Base-by-base conservation (phyloP, 257 asterid species). In the Solanum okadae region DNA sequence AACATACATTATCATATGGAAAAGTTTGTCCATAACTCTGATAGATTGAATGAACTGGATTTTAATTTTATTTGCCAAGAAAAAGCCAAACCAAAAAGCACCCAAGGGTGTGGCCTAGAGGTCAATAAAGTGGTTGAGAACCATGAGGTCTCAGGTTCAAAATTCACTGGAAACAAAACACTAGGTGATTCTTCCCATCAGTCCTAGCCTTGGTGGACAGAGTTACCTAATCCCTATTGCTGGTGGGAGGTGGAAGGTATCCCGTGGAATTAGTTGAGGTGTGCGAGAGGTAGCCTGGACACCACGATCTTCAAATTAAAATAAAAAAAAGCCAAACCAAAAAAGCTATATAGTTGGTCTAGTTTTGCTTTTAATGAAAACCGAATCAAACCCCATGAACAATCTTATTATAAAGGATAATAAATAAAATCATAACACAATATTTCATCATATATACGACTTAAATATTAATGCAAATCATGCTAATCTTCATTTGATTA, bases 181-280 rank as follows among this genome's bases (percentile, higher is more conserved):
- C 23, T 49, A 14, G 59, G 25, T 56, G 67, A 20, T 56, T 56
- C 25, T 56, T 56, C 12, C 25, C 67, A 56, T 7, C 2, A 0
- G 5, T 56, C 12, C 25, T 20, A 7, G 12, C 25, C 22, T 56
- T 56, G 67, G 11, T 56, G 12, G 25, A 56, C 25, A 56, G 2
- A 20, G 1, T 20, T 56, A 56, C 65, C 65, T 56, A 56, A 56
- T 56, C 65, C 67, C 67, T 56, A 20, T 56, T 56, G 11, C 0
- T 20, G 65, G 65, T 20, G n/a, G 65, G 10, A 56, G 65, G n/a
- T 56, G n/a, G 65, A 0, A 56, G 4, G 65, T 56, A 18, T 56
- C 65, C 65, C 4, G 0, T 56, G n/a, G n/a, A 18, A 18, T 18
- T 1, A 0, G 10, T 56, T 0, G n/a, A 18, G 10, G n/a, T 56